Conservation (phyloP, 2,329 filamentous ascomycete species). For the Leptographium radiaticola region DNA sequence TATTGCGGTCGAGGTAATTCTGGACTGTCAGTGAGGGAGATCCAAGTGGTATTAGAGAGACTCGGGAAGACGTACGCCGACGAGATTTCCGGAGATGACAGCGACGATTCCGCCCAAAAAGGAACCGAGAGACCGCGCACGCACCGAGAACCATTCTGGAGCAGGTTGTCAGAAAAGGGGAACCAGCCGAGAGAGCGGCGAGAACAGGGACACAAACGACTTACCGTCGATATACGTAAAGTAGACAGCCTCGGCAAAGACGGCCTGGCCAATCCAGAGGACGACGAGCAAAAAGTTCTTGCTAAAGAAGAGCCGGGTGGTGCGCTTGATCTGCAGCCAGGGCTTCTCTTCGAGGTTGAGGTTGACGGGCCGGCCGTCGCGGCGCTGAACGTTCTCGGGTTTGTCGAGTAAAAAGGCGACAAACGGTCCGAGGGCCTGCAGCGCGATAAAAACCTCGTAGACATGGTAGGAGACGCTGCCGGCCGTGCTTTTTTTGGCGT, state of each 20-base stretch:
- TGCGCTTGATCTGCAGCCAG: slow-evolving; percentile 46
- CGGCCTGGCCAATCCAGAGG: slow-evolving; percentile 56
- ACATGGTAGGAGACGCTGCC: slow-evolving; percentile 58
- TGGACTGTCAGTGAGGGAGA: slow-evolving; percentile 13
- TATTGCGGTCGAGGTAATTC: slow-evolving; percentile 45
- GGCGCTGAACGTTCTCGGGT: slow-evolving; percentile 49
- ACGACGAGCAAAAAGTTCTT: slow-evolving; percentile 51
- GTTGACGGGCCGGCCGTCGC: slow-evolving; percentile 49
- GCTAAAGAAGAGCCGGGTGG: slow-evolving; percentile 43
- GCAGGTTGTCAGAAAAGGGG: not conserved
- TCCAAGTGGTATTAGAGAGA: slow-evolving; percentile 7
- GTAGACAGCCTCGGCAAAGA: slow-evolving; percentile 59
- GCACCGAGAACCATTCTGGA: slow-evolving; percentile 54
- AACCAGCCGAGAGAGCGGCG: not conserved
- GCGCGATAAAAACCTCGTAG: slow-evolving; percentile 55
- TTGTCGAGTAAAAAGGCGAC: slow-evolving; percentile 48
- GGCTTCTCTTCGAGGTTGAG: slow-evolving; percentile 43
- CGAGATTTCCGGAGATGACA: slow-evolving; percentile 49
- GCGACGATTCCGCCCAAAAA: slow-evolving; percentile 58
- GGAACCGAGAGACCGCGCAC: slow-evolving; percentile 55
- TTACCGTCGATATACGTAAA: slow-evolving; percentile 49
- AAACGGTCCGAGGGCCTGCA: slow-evolving; percentile 55
- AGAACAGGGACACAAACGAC: slow-evolving; percentile 4
- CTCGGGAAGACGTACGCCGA: slow-evolving; percentile 33
- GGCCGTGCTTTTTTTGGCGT: slow-evolving; percentile 29